A percentile compares a stretch with the other conserved stretches of the same genome.
Evolutionary conservation across 345 rosid genomes (phyloP).

Genomic region (Eucalyptus sideroxylon): DNA sequence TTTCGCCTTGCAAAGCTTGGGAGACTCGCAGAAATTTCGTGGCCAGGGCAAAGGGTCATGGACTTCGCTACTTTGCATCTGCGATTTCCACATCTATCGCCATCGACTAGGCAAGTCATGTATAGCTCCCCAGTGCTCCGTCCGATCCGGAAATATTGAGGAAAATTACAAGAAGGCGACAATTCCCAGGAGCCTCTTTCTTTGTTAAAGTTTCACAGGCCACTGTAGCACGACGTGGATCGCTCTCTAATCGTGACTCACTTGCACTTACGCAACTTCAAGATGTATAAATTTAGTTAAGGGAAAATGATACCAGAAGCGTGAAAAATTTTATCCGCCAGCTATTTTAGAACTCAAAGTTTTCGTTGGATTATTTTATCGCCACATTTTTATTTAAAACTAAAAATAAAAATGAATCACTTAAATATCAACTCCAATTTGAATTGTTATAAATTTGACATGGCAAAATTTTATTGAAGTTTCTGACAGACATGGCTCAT

Average conservation of each 20-base stretch:
- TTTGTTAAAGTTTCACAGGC: neutral
- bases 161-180: neutral
- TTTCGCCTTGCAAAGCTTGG: neutral
- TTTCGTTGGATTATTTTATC: too few relatives aligned
- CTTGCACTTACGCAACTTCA: neutral
- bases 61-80: neutral
- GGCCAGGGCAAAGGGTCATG: neutral
- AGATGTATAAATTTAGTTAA: too few relatives aligned
- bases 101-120: neutral
- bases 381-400: too few relatives aligned
- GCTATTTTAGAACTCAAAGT: too few relatives aligned
- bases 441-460: too few relatives aligned
- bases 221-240: neutral
- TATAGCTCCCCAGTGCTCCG: neutral
- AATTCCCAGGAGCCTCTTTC: neutral
- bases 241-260: neutral
- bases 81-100: neutral
- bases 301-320: too few relatives aligned
- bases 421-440: too few relatives aligned
- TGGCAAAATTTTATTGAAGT: too few relatives aligned
- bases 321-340: too few relatives aligned
- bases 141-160: neutral
- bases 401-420: too few relatives aligned
- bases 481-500: neutral
- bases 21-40: neutral